A percentile compares a stretch with the other conserved stretches of the same genome.
phyloP scores from a whole-genome alignment of 202 grass and related monocot genomes.

The Digitaria exilis region DNA sequence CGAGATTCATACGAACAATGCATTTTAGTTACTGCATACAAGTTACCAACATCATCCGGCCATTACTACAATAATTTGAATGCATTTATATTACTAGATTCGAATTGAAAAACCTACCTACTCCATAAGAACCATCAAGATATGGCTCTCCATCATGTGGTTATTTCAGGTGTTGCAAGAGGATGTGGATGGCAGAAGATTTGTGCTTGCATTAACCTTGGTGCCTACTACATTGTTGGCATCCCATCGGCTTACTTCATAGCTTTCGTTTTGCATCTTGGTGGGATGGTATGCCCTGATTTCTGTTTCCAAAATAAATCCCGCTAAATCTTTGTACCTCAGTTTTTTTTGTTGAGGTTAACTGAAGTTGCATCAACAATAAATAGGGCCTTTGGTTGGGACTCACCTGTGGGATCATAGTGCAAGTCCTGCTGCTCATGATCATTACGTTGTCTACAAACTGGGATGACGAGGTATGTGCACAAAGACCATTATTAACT shows the following conservation, averaged over 20 bases:
- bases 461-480: slow-evolving; percentile 67
- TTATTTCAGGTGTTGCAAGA: slow-evolving; percentile 51
- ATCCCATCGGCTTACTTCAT: slow-evolving; percentile 41
- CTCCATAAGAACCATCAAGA: too few species aligned
- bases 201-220: slow-evolving; percentile 66
- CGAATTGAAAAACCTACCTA: not conserved
- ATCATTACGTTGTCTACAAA: slow-evolving; percentile 55
- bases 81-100: too few species aligned
- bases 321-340: too few species aligned
- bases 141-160: not conserved
- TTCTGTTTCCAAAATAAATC: not conserved
- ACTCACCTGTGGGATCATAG: slow-evolving; percentile 63
- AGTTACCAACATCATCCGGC: too few species aligned
- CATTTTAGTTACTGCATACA: too few species aligned
- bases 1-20: too few species aligned
- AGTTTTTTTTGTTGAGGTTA: too few species aligned
- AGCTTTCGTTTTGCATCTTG: slow-evolving; percentile 53
- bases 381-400: slow-evolving; percentile 85
- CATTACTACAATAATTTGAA: too few species aligned
- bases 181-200: slow-evolving; percentile 82
- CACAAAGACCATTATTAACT: too few species aligned
- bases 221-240: slow-evolving; percentile 59
- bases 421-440: slow-evolving; percentile 53
- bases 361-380: not conserved
- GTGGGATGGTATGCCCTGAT: slow-evolving; percentile 50